Evolutionary conservation across 169 alveolate species (phyloP), one percentile per base, ranked within the genome.

Genomic region (Cryptosporidium canis): DNA sequence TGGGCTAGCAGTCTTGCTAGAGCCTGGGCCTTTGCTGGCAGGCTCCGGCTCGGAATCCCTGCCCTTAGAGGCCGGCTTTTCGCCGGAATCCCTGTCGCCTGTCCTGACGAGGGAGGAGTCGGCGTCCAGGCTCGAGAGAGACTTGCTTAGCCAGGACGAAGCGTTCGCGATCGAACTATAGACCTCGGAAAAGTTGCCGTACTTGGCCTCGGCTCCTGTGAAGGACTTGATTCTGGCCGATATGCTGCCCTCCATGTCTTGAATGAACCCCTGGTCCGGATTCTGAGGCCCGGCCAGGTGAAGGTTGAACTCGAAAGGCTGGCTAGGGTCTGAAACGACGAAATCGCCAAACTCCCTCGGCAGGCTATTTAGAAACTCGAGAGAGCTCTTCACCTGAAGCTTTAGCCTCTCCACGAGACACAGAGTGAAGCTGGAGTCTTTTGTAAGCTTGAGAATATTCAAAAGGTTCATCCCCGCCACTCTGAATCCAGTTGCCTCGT

Each of bases 401-500:
- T 63, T 37, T 1, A 77, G 39, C n/a, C 18, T 12, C 12, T 61
- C 64, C 4, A 48, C 35, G 24, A 77, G 31, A 12, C 37, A 31
- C 16, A 39, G 8, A 14, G 71, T 14, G 14, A 77, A 77, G 21
- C 24, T 41, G 7, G 39, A 29, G 47, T 56, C 39, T 2, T 35
- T 12, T 6, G 66, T 58, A 3, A 41, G 27, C 3, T 11, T 12
- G 11, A 35, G n/a, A 27, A 41, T 37, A 11, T 63, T 37, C 7
- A 77, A 18, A 7, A 77, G 29, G 18, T 35, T 41, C 37, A 77
- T 7, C 5, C 66, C 51, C 16, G 87, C 71, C n/a, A n/a, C 61
- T 77, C 72, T 55, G 31, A 77, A 56, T 35, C 87, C 87, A 4
- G 87, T 37, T 58, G 39, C n/a, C 5, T 77, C 87, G 29, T 43